Evolutionary conservation across 768 basidiomycete species (phyloP).

Genomic region (Rhizopogon roseolus): DNA sequence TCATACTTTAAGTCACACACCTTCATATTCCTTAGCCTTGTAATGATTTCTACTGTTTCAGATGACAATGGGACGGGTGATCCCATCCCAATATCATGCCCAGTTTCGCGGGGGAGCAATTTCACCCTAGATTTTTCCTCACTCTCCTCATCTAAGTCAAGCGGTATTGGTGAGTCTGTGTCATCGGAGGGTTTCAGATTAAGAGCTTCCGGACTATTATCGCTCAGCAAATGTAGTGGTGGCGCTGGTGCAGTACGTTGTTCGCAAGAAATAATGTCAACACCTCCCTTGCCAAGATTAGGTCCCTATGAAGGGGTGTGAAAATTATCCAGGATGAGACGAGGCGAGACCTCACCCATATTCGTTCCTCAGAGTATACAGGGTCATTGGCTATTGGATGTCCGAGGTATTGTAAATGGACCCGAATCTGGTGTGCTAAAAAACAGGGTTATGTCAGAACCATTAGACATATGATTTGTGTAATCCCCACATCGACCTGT

Average conservation of each 20-base stretch:
- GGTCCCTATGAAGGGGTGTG: constrained; percentile 45
- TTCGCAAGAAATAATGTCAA: constrained; percentile 68
- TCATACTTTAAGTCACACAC: constrained; percentile 32
- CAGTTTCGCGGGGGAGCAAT: constrained; percentile 77
- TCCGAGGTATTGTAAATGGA: constrained; percentile 94
- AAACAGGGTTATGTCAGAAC: constrained; percentile 6
- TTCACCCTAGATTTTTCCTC: constrained; percentile 23
- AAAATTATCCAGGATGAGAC: not conserved
- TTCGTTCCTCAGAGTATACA: constrained; percentile 76
- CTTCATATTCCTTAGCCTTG: constrained; percentile 77
- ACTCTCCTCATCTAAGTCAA: not conserved
- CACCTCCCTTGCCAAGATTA: constrained; percentile 71
- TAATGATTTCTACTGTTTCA: constrained; percentile 78
- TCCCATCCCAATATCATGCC: constrained; percentile 83
- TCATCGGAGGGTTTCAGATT: not conserved
- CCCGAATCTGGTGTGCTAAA: constrained; percentile 92
- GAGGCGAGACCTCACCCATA: constrained; percentile 52
- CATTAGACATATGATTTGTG: not conserved
- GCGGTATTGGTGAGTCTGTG: not conserved
- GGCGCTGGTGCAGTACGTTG: constrained; percentile 61
- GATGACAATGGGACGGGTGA: constrained; percentile 77
- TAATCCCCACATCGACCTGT: constrained; percentile 82
- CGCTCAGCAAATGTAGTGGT: constrained; percentile 29
- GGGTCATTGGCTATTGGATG: constrained; percentile 95
- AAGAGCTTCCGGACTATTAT: constrained; percentile 46